Conservation (phyloP, 2,329 filamentous ascomycete genomes). For the Magnaporthales sp. region DNA sequence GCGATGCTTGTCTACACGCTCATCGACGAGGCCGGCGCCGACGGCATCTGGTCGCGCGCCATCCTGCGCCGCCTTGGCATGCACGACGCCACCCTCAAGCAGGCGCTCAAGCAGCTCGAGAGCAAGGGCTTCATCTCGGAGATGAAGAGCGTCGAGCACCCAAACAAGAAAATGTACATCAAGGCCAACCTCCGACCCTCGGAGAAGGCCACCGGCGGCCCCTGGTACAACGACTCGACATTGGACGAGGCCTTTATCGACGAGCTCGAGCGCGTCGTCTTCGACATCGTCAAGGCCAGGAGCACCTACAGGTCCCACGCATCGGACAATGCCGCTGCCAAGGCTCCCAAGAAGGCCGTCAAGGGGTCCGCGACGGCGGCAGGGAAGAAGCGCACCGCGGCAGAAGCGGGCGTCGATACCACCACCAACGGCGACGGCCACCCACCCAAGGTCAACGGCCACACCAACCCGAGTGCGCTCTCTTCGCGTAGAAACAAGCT, state of each 20-base stretch:
- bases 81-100: slow-evolving; percentile 74
- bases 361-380: slow-evolving; percentile 35
- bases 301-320: slow-evolving; percentile 54
- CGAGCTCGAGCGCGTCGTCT: slow-evolving; percentile 63
- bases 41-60: slow-evolving; percentile 85
- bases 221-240: slow-evolving; percentile 89
- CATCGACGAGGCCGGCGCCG: slow-evolving; percentile 76
- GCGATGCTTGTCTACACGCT: slow-evolving; percentile 76
- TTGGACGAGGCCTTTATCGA: slow-evolving; percentile 85
- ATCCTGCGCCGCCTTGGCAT: slow-evolving; percentile 74
- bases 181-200: slow-evolving; percentile 74
- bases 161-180: slow-evolving; percentile 94
- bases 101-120: slow-evolving; percentile 76
- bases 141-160: slow-evolving; percentile 87
- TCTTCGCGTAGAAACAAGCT: slow-evolving; percentile 23
- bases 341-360: slow-evolving; percentile 46
- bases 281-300: slow-evolving; percentile 60
- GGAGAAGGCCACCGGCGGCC: slow-evolving; percentile 85
- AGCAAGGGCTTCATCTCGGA: slow-evolving; percentile 73
- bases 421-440: neutral
- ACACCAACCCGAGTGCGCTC: slow-evolving; percentile 12
- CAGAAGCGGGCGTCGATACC: slow-evolving; percentile 12
- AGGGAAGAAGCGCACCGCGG: slow-evolving; percentile 11
- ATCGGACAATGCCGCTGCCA: slow-evolving; percentile 14
- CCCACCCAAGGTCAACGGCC: slow-evolving; percentile 14